A percentile compares a stretch with the other conserved stretches of the same genome.
phyloP scores from a whole-genome alignment of 169 alveolate genomes.

The Perkinsus marinus region DNA sequence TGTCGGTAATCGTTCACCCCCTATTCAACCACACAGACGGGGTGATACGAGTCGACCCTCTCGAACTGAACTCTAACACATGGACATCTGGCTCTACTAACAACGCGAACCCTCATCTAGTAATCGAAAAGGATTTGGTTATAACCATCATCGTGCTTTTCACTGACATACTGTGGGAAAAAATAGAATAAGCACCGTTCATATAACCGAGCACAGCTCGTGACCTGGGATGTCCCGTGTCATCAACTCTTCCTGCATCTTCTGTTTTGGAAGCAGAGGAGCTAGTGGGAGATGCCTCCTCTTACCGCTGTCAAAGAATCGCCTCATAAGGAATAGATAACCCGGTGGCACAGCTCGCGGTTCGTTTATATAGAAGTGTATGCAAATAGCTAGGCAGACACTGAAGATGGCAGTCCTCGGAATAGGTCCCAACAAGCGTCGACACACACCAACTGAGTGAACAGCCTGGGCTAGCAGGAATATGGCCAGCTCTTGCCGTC shows the following conservation, averaged over 20 bases:
- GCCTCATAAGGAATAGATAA: background rate
- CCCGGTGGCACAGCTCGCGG: background rate
- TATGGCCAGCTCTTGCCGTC: background rate
- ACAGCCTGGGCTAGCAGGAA: background rate
- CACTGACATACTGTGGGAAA: background rate
- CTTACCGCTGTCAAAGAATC: background rate
- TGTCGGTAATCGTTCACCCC: no score
- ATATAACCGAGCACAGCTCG: background rate
- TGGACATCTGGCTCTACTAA: no score
- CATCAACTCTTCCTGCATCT: background rate
- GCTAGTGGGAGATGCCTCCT: background rate
- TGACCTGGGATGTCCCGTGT: background rate
- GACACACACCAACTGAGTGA: background rate
- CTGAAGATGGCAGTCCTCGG: background rate
- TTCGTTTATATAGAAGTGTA: background rate
- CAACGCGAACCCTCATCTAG: no score
- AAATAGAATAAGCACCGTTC: background rate
- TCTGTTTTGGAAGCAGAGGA: background rate
- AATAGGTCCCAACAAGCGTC: background rate
- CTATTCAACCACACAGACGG: no score
- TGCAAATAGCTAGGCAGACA: background rate
- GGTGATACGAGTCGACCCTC: no score
- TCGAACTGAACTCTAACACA: no score
- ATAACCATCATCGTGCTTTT: no score
- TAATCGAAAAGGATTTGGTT: no score